Conservation (phyloP, 108 stramenopile genomes). For the Nitzschia sp. region DNA sequence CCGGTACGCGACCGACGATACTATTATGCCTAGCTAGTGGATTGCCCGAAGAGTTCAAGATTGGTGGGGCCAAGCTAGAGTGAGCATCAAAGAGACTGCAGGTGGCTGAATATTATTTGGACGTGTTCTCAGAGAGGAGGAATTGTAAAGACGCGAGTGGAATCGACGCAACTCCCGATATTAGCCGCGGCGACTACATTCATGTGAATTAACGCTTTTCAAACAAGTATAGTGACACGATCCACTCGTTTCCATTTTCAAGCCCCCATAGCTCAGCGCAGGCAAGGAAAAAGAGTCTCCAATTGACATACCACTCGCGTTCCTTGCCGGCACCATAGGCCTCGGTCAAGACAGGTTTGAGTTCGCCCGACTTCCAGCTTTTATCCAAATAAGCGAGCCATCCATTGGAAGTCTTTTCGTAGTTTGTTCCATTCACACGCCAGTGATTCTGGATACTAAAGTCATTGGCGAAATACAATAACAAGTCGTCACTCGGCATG, state of each 20-base stretch:
- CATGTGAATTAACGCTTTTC: conserved; percentile 17
- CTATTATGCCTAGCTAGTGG: too few relatives aligned
- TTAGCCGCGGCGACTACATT: too few relatives aligned
- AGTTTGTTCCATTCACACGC: conserved; percentile 92
- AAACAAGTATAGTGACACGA: conserved; percentile 87
- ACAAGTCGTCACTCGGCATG: conserved; percentile 93
- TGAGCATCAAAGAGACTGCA: too few relatives aligned
- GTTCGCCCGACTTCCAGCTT: conserved; percentile 69
- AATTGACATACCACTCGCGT: conserved; percentile 84
- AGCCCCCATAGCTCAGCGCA: conserved; percentile 94
- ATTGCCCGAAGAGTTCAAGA: too few relatives aligned
- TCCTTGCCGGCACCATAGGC: conserved; percentile 86
- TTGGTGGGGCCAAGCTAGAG: too few relatives aligned
- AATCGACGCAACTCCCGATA: too few relatives aligned
- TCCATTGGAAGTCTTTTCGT: conserved; percentile 88
- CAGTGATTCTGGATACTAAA: conserved; percentile 79
- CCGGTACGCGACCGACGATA: too few relatives aligned
- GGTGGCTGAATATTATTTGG: too few relatives aligned
- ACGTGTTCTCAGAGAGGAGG: too few relatives aligned
- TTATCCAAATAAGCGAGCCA: conserved; percentile 90
- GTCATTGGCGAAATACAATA: conserved; percentile 89
- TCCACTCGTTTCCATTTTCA: conserved; percentile 88
- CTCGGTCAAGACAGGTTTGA: conserved; percentile 63
- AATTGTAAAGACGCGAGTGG: too few relatives aligned
- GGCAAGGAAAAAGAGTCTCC: conserved; percentile 96